Conservation (phyloP, 495 filamentous ascomycete species). For the Tuber calosporum region DNA sequence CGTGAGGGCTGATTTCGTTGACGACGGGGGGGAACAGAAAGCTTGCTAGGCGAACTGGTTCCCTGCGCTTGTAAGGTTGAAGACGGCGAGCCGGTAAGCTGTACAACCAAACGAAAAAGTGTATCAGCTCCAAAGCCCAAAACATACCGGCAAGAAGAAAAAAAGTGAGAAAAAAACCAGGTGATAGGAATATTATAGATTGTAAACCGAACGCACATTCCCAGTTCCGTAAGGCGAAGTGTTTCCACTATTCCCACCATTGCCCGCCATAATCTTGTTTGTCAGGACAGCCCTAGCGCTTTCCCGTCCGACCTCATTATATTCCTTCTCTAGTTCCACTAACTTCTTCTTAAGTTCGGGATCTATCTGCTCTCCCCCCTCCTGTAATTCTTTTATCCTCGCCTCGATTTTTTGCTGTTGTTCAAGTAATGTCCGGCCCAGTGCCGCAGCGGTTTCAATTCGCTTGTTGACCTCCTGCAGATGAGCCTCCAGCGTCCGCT, state of each 20-base stretch:
- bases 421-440: constrained; percentile 76
- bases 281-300: constrained; percentile 83
- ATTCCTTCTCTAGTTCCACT: constrained; percentile 82
- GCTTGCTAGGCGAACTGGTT: constrained; percentile 80
- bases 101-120: neutral
- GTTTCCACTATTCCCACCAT: constrained; percentile 47
- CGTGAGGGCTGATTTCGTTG: constrained; percentile 82
- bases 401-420: constrained; percentile 76
- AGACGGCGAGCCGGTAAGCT: constrained; percentile 42
- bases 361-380: constrained; percentile 69
- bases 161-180: no score
- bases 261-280: constrained; percentile 65
- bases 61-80: constrained; percentile 78
- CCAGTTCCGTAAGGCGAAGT: constrained; percentile 56
- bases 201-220: constrained; percentile 26
- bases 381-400: constrained; percentile 74
- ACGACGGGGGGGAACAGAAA: constrained; percentile 70
- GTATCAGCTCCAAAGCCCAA: neutral
- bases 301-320: constrained; percentile 87
- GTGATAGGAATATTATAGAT: neutral
- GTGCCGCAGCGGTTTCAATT: constrained; percentile 79
- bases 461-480: constrained; percentile 82
- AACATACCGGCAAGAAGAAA: constrained; percentile 3
- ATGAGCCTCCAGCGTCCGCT: constrained; percentile 82
- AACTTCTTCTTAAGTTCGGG: constrained; percentile 77